Evolutionary conservation across 768 basidiomycete species (phyloP).

Genomic region (Mycena pura): DNA sequence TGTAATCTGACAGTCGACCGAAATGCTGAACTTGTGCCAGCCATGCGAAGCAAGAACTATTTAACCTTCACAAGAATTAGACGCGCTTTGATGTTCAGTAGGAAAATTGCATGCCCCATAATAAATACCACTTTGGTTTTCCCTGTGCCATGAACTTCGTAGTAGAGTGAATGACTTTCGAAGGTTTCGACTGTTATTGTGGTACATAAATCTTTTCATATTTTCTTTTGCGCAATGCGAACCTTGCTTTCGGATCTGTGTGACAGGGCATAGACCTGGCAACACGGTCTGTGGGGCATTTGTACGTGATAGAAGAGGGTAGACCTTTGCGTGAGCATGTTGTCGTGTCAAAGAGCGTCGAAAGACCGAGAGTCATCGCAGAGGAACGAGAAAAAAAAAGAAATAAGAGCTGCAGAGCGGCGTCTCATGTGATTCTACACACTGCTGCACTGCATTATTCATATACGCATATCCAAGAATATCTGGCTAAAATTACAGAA

Average conservation of each 20-base stretch:
- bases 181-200: slow-evolving; percentile 43
- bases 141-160: slow-evolving; percentile 75
- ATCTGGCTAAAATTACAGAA: slow-evolving; percentile 10
- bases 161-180: slow-evolving; percentile 80
- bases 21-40: slow-evolving; percentile 69
- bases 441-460: no score
- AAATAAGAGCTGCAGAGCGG: no score
- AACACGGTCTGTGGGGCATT: no score
- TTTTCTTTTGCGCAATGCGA: slow-evolving; percentile 39
- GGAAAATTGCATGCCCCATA: slow-evolving; percentile 34
- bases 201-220: no score
- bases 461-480: no score
- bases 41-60: slow-evolving; percentile 71
- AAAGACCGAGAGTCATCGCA: no score
- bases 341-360: slow-evolving; percentile 57
- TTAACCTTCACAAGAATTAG: slow-evolving; percentile 49
- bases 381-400: no score
- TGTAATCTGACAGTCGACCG: slow-evolving; percentile 51
- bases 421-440: no score
- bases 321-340: slow-evolving; percentile 74
- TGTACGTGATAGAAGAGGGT: no score
- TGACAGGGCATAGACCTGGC: slow-evolving; percentile 78
- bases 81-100: slow-evolving; percentile 13
- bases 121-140: slow-evolving; percentile 74
- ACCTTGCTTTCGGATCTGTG: slow-evolving; percentile 41